Evolutionary conservation across 2,329 filamentous ascomycete species (phyloP), one percentile per base, ranked within the genome.

Genomic region (Hypomyces rosellus): DNA sequence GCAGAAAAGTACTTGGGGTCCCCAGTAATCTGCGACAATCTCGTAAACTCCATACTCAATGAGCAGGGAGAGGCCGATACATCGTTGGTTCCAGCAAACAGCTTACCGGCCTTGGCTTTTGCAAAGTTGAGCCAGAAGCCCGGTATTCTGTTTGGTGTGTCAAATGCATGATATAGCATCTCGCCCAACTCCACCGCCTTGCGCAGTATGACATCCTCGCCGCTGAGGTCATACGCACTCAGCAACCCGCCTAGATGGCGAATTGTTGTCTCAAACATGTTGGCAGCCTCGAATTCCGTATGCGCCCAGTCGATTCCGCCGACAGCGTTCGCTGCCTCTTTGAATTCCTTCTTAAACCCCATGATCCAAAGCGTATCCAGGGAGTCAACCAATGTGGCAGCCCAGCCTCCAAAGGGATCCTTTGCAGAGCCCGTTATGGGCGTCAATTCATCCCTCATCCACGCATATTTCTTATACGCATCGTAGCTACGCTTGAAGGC

Each of bases 1-100:
- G 87, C 88, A 63, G 91, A 88, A 62, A 85, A 90, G 67, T 86
- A 92, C 62, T 85, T 89, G 46, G 77, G 67, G 52, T 90, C 75
- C 34, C 81, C 81, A 0, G 87, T 89, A 33, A 91, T 69, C 65
- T 90, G 87, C 7, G 85, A 83, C 38, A 92, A 72, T 5, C 85
- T 74, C 1, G 85, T 88, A 62, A 92, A 89, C 61, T 91, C 87
- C 60, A 92, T 66, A 8, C 81, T 83, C 41, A 91, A 69, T 2
- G 85, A 88, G n/a, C 84, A 85, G 1, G 71, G 66, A 3, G 71
- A 69, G 0, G 75, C 75, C n/a, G 69, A 69, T 1, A 69, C 61
- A 44, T 74, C 74, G n/a, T 73, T 75, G 3, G 74, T 61, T 55
- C 80, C 76, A 1, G 72, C 69, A 0, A 75, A 69, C 53, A 80